phyloP scores from a whole-genome alignment of 179 eudicot species.

The Camellia oleifera region DNA sequence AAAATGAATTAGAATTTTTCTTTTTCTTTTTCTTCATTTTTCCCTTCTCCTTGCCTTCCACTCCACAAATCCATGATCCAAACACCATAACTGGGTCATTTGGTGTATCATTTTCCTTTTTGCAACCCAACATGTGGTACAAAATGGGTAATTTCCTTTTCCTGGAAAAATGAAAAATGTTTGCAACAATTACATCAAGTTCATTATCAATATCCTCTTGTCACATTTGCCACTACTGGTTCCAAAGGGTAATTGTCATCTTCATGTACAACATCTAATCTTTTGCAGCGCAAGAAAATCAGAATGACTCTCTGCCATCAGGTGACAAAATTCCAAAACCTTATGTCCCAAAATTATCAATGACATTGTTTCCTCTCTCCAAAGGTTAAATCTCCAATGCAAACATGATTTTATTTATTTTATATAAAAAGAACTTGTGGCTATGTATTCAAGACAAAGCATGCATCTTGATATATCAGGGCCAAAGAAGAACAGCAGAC shows the following conservation, averaged over 20 bases:
- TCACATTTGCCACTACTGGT: no score
- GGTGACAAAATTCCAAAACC: background rate
- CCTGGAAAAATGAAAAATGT: background rate
- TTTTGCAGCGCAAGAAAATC: conserved; percentile 2
- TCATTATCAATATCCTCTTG: no score
- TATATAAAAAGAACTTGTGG: background rate
- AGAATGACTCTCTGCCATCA: background rate
- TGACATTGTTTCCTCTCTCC: no score
- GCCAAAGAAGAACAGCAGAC: background rate
- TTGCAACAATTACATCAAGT: no score
- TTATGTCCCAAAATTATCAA: background rate
- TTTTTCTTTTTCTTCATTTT: background rate
- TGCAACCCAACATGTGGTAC: background rate
- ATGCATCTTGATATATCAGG: background rate
- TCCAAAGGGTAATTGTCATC: no score
- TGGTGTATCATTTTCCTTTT: background rate
- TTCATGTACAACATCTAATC: no score
- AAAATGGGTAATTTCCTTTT: background rate
- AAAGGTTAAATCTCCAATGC: no score
- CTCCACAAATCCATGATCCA: background rate
- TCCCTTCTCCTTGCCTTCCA: background rate
- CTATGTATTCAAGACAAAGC: no score
- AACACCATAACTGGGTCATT: background rate
- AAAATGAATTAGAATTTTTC: background rate
- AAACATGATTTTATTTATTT: no score